Percentiles rank a stretch among this genome's conserved stretches.
phyloP scores from a whole-genome alignment of 306 rosid genomes.

The Cicer judaicum region DNA sequence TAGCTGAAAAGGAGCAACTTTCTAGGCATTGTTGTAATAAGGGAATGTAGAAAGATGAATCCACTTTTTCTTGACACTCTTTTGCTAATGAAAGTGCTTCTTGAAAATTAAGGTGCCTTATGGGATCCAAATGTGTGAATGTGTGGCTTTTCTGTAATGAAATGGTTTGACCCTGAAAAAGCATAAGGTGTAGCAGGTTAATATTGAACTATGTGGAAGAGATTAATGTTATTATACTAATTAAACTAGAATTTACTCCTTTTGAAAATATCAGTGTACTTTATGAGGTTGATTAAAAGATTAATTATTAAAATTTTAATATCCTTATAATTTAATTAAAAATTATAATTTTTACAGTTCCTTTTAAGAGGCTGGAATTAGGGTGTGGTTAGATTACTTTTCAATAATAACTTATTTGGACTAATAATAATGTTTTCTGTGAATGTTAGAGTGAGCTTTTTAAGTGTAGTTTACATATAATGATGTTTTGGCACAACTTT shows the following conservation, averaged over 20 bases:
- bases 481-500: not conserved
- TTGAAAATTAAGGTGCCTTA: conserved; percentile 54
- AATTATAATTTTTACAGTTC: not conserved
- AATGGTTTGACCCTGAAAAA: conserved; percentile 60
- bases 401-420: not conserved
- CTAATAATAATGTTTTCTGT: not conserved
- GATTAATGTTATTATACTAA: not conserved
- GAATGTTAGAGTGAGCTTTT: not conserved
- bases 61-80: conserved; percentile 49
- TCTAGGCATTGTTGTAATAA: conserved; percentile 73
- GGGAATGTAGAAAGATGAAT: conserved; percentile 58
- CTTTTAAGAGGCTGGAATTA: not conserved
- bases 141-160: conserved; percentile 62
- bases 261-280: not conserved
- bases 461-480: not conserved
- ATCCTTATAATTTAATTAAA: not conserved
- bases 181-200: conserved; percentile 36
- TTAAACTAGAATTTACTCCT: not conserved
- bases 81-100: conserved; percentile 57
- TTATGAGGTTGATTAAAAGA: not conserved
- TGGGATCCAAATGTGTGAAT: conserved; percentile 50
- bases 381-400: not conserved
- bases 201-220: not conserved
- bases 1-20: conserved; percentile 46
- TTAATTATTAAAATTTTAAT: not conserved